A percentile compares a stretch with the other conserved stretches of the same genome.
Evolutionary conservation across 1,284 basidiomycete genomes (phyloP).

Genomic region (Cystobasidiaceae sp.): DNA sequence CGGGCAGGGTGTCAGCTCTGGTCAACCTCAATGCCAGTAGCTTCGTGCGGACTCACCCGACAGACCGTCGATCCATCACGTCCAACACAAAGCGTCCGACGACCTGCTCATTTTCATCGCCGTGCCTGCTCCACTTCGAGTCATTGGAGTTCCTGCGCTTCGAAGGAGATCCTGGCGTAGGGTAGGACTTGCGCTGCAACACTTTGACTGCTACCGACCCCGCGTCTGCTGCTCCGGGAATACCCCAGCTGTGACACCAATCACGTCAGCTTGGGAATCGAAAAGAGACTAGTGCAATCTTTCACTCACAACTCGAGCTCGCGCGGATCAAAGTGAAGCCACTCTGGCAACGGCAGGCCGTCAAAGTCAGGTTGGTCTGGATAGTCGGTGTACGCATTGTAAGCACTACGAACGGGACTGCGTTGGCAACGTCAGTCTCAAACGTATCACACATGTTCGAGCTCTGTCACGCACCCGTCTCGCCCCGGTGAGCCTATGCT

Average conservation of each 20-base stretch:
- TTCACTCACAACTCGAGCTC: conserved; percentile 30
- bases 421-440: background rate
- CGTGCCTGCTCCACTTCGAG: conserved; percentile 16
- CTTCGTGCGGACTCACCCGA: conserved; percentile 14
- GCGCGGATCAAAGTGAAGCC: conserved; percentile 20
- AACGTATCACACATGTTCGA: too few species aligned
- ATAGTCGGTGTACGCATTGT: conserved; percentile 29
- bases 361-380: conserved; percentile 20
- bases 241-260: conserved; percentile 27
- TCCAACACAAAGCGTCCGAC: conserved; percentile 32
- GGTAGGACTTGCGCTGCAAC: conserved; percentile 12
- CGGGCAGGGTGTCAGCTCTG: background rate
- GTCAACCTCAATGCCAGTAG: too few species aligned
- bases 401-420: conserved; percentile 10
- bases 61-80: conserved; percentile 23
- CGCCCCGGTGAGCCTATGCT: conserved; percentile 21
- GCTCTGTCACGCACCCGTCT: background rate
- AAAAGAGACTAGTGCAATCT: too few species aligned
- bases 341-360: conserved; percentile 25
- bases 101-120: conserved; percentile 20
- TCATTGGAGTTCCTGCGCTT: conserved; percentile 1
- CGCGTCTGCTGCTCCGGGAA: conserved; percentile 18
- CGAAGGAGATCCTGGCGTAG: conserved; percentile 13
- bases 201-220: conserved; percentile 18
- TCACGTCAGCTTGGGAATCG: too few species aligned